Percentiles rank a stretch among this genome's conserved stretches.
These are phyloP conservation scores for Leccinum uliginosum DNA, from an alignment of 768 basidiomycete genomes.

Conservation along the genomic window DNA sequence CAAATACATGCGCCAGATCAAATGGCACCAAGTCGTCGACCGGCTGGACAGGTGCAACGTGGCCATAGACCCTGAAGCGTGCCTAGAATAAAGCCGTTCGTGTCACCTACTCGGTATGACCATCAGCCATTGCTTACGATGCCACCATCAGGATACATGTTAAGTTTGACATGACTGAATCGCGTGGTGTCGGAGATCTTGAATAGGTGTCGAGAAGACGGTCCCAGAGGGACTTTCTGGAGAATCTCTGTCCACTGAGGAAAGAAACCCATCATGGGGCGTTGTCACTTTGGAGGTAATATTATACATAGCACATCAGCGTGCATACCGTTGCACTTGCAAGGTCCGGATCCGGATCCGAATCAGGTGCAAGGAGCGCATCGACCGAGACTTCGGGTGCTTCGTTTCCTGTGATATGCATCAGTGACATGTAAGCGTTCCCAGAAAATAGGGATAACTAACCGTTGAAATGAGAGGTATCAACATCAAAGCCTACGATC, in stretches of 20 bases:
- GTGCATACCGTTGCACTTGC: constrained; percentile 52
- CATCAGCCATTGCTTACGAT: constrained; percentile 49
- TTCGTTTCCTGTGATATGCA: constrained; percentile 60
- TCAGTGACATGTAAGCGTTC: neutral
- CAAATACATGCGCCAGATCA: constrained; percentile 88
- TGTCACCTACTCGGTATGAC: neutral
- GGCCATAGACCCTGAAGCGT: constrained; percentile 88
- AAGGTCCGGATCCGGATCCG: constrained; percentile 38
- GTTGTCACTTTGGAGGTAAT: neutral
- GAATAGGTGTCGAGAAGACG: constrained; percentile 88
- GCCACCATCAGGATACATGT: constrained; percentile 96
- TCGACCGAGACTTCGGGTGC: constrained; percentile 80
- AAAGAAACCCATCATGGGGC: neutral
- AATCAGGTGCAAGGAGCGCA: constrained; percentile 42
- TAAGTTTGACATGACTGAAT: constrained; percentile 82
- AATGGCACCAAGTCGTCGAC: constrained; percentile 45
- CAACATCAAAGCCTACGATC: constrained; percentile 84
- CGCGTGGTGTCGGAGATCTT: constrained; percentile 48
- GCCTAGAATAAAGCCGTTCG: constrained; percentile 46
- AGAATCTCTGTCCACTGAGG: constrained; percentile 77
- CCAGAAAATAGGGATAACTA: constrained; percentile 14
- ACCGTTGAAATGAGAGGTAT: constrained; percentile 95
- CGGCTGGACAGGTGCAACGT: constrained; percentile 64
- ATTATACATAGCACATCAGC: neutral
- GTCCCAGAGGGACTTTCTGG: constrained; percentile 71